These are phyloP conservation scores for Austropuccinia psidii DNA, from an alignment of 1,284 basidiomycete genomes.

Conservation along the genomic window DNA sequence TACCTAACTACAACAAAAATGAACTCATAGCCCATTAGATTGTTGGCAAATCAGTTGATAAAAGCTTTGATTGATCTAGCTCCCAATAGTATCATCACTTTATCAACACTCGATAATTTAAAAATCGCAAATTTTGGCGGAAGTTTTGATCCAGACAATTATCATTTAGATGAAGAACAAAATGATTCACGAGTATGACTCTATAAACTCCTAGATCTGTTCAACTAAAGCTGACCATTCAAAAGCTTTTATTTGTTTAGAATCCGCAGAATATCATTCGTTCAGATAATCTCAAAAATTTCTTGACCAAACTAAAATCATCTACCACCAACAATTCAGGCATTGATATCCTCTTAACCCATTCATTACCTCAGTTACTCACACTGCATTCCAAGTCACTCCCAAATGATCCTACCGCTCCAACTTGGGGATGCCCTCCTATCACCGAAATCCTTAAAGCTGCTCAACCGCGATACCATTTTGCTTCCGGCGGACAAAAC, in stretches of 20 bases:
- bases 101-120: slow-evolving; percentile 24
- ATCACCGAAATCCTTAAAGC: slow-evolving; percentile 26
- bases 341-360: slow-evolving; percentile 34
- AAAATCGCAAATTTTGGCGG: slow-evolving; percentile 29
- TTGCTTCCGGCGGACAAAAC: not conserved
- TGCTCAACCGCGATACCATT: slow-evolving; percentile 25
- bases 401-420: slow-evolving; percentile 26
- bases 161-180: not conserved
- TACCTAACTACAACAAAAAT: too few species aligned
- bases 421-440: slow-evolving; percentile 27
- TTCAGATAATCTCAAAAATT: not conserved
- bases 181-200: not conserved
- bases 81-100: slow-evolving; percentile 25
- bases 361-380: slow-evolving; percentile 28
- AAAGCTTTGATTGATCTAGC: too few species aligned
- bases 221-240: not conserved
- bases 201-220: not conserved
- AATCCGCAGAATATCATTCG: slow-evolving; percentile 6
- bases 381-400: slow-evolving; percentile 9
- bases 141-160: slow-evolving; percentile 15
- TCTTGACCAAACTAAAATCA: slow-evolving; percentile 18
- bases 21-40: too few species aligned
- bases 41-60: too few species aligned
- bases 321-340: not conserved
- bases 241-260: not conserved